Evolutionary conservation across 805 yeast genomes (phyloP).

Genomic region (Yarrowia porcina): DNA sequence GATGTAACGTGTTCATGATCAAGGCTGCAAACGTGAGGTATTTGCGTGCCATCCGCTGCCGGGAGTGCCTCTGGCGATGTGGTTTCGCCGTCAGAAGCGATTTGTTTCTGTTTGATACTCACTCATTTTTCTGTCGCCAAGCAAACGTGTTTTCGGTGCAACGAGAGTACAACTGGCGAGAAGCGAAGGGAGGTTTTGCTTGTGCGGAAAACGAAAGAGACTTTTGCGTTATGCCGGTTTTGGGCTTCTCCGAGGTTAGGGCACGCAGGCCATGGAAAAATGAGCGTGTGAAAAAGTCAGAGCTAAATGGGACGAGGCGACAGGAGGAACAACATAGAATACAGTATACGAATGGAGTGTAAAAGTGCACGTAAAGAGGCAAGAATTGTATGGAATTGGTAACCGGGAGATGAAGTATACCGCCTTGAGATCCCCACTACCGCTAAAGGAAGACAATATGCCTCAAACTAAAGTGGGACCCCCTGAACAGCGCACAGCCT

Average conservation of each 20-base stretch:
- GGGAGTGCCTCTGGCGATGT: neutral
- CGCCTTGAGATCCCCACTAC: too few species aligned
- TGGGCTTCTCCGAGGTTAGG: slow-evolving; percentile 22
- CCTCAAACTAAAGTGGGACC: neutral
- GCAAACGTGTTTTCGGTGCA: slow-evolving; percentile 14
- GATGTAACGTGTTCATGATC: neutral
- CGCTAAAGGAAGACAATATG: neutral
- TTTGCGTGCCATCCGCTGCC: neutral
- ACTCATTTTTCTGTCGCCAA: slow-evolving; percentile 25
- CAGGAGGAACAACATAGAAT: neutral
- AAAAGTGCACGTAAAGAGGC: too few species aligned
- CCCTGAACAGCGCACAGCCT: neutral
- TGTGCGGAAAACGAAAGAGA: slow-evolving; percentile 19
- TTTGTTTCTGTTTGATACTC: neutral
- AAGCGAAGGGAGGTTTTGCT: slow-evolving; percentile 19
- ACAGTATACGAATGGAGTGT: neutral
- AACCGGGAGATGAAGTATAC: too few species aligned
- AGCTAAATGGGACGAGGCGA: neutral
- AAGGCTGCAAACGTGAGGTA: neutral
- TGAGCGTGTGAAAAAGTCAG: slow-evolving; percentile 12
- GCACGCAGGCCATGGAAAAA: neutral
- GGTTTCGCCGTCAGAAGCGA: neutral
- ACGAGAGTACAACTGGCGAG: slow-evolving; percentile 24
- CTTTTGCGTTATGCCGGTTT: slow-evolving; percentile 11
- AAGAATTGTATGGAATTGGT: too few species aligned